Base-by-base conservation (phyloP, 2,329 filamentous ascomycete species). In the Sclerotinia subarctica region DNA sequence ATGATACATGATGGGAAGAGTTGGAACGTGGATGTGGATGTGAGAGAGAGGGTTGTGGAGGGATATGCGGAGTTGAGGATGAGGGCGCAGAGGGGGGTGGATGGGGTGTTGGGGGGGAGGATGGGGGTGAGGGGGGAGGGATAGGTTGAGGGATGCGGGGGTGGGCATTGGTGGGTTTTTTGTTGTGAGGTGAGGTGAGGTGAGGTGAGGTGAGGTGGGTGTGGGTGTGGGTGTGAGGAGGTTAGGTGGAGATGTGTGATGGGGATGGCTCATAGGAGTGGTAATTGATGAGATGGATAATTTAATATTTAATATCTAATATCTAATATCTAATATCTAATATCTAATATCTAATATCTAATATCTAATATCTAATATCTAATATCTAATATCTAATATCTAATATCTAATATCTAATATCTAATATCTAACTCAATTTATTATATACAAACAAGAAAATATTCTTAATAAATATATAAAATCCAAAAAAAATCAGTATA, bases 81-180 rank as follows among this genome's bases (percentile, higher is more conserved):
- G 21, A 80, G 77, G 26, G 80, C 85, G 3, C 85, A 88, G 77
- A 82, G 81, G 69, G 79, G 82, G 51, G 80, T 89, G 8, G 87
- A 89, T 69, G 80, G 81, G 66, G 79, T 90, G 4, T 35, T 35
- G 8, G 35, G 35, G 35, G 35, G 6, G 35, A 80, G 80, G 73
- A 80, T 84, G 3, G 88, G 88, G 0, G 81, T 91, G 54, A 81
- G 88, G 11, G 11, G 78, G 82, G 17, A 77, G 79, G 1, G 81
- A 79, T 11, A 77, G 79, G 38, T 74, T 82, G 74, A 81, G 81
- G 71, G 86, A 90, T 71, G 79, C 79, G 57, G 71, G 52, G 26
- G 54, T 72, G 24, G 29, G 69, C 19, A n/a, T 63, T 29, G 78
- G 77, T 70, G 80, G 80, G 1, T 81, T 79, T 71, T 81, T 77